phyloP scores from a whole-genome alignment of 2,329 filamentous ascomycete genomes.

The Trichoderma brevicompactum region DNA sequence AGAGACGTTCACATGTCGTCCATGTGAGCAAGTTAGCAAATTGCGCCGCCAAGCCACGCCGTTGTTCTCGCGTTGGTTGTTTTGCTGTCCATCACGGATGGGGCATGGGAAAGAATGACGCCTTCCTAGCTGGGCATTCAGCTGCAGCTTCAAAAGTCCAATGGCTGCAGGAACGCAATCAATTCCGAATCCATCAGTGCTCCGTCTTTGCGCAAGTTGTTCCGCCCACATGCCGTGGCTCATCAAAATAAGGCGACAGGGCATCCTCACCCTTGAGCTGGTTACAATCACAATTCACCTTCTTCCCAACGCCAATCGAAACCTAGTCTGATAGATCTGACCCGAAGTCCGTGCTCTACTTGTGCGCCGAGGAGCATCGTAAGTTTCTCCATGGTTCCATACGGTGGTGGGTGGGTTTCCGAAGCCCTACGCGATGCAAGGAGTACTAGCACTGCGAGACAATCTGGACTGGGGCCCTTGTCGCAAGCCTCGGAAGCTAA shows the following conservation, averaged over 20 bases:
- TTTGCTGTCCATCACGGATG: not conserved
- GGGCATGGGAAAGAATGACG: not conserved
- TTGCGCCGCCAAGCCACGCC: not conserved
- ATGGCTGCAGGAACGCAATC: constrained; percentile 6
- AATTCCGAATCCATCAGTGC: not conserved
- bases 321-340: not conserved
- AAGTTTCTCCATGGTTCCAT: constrained; percentile 6
- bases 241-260: not conserved
- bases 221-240: constrained; percentile 8
- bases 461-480: constrained; percentile 12
- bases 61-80: not conserved
- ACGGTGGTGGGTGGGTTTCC: constrained; percentile 9
- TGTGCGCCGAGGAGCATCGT: not conserved
- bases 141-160: not conserved
- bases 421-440: constrained; percentile 19
- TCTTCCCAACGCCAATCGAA: not conserved
- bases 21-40: not conserved
- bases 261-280: not conserved
- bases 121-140: constrained; percentile 6
- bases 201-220: not conserved
- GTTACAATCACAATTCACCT: not conserved
- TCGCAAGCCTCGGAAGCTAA: constrained; percentile 1
- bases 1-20: not conserved
- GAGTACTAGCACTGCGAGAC: not conserved
- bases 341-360: not conserved